Evolutionary conservation across 371 early-diverging fungal species (phyloP), one percentile per base, ranked within the genome.

Genomic region (Mortierella sp.): DNA sequence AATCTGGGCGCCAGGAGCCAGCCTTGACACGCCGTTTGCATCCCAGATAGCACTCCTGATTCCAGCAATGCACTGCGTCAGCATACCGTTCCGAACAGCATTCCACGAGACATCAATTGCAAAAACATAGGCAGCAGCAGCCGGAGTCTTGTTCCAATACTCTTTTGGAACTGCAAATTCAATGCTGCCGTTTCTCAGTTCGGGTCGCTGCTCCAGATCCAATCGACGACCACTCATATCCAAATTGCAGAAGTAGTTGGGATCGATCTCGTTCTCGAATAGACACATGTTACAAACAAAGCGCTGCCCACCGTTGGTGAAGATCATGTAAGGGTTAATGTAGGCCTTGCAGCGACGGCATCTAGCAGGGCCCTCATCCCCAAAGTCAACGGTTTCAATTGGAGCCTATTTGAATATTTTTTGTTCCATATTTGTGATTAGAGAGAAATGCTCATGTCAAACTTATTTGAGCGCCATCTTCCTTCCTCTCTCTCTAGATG

Each of bases 261-360:
- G 75, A 32, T 68, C 82, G 88, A 93, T 90, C 77, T 93, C 90
- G 76, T 96, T 99, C 63, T 92, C 93, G 75, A 91, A 93, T 28
- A 86, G 85, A 87, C 99, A 99, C 65, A 98, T 84, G 82, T 98
- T 99, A 82, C 99, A 99, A 15, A 92, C 85, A 75, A 93, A 98
- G 68, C 91, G 92, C 56, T 94, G 88, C 2, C 99, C 99, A 2
- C 96, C 97, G 37, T 95, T 93, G 3, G 90, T 89, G 74, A 95
- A 98, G 42, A 81, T 85, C 81, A 96, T 93, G 86, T 90, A 91
- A 4, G 96, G 96, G 83, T 98, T 98, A 73, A 98, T 89, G 74
- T 99, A 99, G 0, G 92, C 96, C 64, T 94, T 93, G 88, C 99
- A 99, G 2, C 98, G 92, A 42, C 84, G 80, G 82, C 99, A 99